Conservation (phyloP, 2,329 filamentous ascomycete genomes). For the Cercospora zeina region DNA sequence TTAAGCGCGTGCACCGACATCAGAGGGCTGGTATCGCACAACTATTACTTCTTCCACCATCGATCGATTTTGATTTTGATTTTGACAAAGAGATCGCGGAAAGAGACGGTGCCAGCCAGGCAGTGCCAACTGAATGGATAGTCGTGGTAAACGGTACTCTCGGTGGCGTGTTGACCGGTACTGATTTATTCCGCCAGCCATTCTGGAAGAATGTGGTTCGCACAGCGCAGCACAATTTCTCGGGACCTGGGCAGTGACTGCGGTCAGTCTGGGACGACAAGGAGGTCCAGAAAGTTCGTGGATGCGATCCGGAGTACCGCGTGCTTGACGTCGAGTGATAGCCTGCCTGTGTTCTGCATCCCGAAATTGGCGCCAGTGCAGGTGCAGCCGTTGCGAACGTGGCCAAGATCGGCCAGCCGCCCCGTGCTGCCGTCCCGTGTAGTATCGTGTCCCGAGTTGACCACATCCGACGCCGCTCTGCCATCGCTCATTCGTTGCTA, state of each 20-base stretch:
- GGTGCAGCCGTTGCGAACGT: not conserved
- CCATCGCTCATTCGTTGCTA: not conserved
- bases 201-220: not conserved
- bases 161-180: not conserved
- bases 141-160: not conserved
- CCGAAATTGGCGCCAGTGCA: not conserved
- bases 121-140: not conserved
- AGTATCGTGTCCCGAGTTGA: not conserved
- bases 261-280: not conserved
- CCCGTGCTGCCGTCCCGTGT: not conserved
- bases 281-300: not conserved
- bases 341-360: not conserved
- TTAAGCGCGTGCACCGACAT: not conserved
- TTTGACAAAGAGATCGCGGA: not conserved
- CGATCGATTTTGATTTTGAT: not conserved
- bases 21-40: not conserved
- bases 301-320: not conserved
- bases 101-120: not conserved
- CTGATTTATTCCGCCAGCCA: not conserved
- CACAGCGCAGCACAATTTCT: too few relatives aligned
- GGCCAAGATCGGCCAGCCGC: not conserved
- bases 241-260: too few relatives aligned
- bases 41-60: not conserved
- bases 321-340: not conserved
- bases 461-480: not conserved